Evolutionary conservation across 2,329 filamentous ascomycete genomes (phyloP).

Genomic region (Cryphonectria parasitica): DNA sequence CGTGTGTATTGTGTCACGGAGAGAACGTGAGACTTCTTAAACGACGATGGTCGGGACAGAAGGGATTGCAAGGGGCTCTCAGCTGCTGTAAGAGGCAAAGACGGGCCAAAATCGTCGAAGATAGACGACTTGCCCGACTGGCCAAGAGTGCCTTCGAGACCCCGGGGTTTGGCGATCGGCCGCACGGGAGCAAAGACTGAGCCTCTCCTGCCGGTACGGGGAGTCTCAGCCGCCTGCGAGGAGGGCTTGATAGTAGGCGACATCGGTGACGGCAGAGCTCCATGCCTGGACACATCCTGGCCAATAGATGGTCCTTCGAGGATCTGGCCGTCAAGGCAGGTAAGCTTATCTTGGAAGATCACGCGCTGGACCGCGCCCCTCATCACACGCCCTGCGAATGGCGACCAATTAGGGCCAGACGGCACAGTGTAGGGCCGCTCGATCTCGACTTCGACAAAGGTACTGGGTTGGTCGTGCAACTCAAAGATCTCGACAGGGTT

Average conservation of each 20-base stretch:
- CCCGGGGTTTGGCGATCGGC: conserved; percentile 39
- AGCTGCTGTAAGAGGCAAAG: conserved; percentile 54
- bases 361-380: conserved; percentile 74
- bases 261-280: conserved; percentile 51
- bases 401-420: conserved; percentile 63
- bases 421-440: conserved; percentile 70
- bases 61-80: conserved; percentile 71
- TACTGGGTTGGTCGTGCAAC: conserved; percentile 77
- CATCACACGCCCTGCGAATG: conserved; percentile 70
- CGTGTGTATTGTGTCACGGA: conserved; percentile 91
- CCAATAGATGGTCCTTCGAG: conserved; percentile 61
- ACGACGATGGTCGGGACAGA: conserved; percentile 74
- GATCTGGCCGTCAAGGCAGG: conserved; percentile 73
- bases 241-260: conserved; percentile 62
- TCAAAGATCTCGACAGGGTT: conserved; percentile 83
- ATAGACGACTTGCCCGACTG: conserved; percentile 35
- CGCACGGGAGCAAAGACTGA: conserved; percentile 41
- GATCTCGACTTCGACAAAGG: conserved; percentile 74
- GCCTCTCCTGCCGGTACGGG: conserved; percentile 38
- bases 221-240: conserved; percentile 37
- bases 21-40: conserved; percentile 87
- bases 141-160: conserved; percentile 41
- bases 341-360: conserved; percentile 73
- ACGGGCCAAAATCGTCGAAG: conserved; percentile 51
- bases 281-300: conserved; percentile 76